Evolutionary conservation across 176 grass and related monocot species (phyloP).

Genomic region (Panicum miliaceum): DNA sequence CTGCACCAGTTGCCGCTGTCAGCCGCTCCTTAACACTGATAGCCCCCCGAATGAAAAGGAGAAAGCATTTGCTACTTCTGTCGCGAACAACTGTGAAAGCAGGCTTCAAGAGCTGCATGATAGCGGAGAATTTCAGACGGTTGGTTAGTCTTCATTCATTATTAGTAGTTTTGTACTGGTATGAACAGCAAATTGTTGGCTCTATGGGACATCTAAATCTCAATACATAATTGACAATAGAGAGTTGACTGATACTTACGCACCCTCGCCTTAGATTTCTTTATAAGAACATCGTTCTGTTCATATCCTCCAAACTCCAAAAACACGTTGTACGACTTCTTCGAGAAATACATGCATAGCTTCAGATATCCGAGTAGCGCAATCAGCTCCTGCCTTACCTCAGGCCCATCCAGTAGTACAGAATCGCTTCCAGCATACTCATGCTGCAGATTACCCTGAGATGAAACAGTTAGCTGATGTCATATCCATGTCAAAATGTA

Average conservation of each 20-base stretch:
- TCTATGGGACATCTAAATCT: neutral
- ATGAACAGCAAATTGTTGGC: neutral
- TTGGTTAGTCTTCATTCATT: constrained; percentile 18
- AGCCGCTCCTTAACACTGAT: constrained; percentile 83
- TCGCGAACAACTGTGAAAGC: constrained; percentile 74
- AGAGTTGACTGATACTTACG: constrained; percentile 74
- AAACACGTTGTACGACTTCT: constrained; percentile 79
- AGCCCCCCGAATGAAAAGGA: constrained; percentile 94
- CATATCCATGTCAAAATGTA: constrained; percentile 22
- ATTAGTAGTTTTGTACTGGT: constrained; percentile 13
- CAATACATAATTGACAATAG: constrained; percentile 31
- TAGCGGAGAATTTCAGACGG: constrained; percentile 26
- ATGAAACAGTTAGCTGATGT: constrained; percentile 49
- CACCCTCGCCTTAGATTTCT: constrained; percentile 93
- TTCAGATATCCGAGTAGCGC: constrained; percentile 64
- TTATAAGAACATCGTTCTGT: constrained; percentile 70
- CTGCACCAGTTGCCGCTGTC: constrained; percentile 77
- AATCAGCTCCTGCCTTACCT: constrained; percentile 55
- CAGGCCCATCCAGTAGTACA: constrained; percentile 57
- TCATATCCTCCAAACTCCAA: constrained; percentile 69
- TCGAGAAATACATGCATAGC: constrained; percentile 94
- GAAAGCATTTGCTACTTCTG: constrained; percentile 67
- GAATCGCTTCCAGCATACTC: constrained; percentile 81
- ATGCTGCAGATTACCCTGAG: constrained; percentile 89
- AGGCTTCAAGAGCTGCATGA: constrained; percentile 90